A percentile compares a stretch with the other conserved stretches of the same genome.
Conservation (phyloP, 257 asterid species). For the Solanum chiquidenum region DNA sequence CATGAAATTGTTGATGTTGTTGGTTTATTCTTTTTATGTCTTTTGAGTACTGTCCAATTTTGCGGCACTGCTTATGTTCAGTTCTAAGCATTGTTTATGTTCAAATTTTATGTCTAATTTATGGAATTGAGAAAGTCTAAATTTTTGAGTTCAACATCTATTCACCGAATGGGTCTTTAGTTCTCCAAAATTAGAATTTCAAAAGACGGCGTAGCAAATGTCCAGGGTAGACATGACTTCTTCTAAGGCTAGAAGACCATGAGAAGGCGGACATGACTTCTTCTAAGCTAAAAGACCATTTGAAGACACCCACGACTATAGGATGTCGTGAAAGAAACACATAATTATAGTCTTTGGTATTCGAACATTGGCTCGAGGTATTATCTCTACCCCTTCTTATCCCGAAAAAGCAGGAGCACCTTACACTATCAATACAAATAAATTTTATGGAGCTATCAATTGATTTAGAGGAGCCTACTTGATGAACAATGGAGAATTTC, state of each 20-base stretch:
- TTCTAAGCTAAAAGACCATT: neutral
- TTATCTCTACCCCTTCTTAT: neutral
- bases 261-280: neutral
- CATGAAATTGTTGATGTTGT: no score
- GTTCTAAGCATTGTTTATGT: no score
- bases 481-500: no score
- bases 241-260: no score
- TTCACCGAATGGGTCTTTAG: neutral
- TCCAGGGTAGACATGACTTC: neutral
- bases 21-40: no score
- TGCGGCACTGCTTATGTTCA: neutral
- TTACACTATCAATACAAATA: no score
- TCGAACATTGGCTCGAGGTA: neutral
- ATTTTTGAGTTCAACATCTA: no score
- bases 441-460: no score
- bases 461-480: no score
- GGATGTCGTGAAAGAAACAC: no score
- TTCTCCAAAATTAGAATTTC: neutral
- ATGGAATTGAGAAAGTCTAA: no score
- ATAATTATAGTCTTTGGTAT: neutral
- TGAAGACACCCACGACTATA: neutral
- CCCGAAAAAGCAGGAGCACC: neutral
- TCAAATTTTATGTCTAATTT: no score
- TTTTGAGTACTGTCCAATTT: neutral
- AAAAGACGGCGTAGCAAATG: neutral